Evolutionary conservation across 2,329 filamentous ascomycete species (phyloP).

Genomic region (Metarhizium album): DNA sequence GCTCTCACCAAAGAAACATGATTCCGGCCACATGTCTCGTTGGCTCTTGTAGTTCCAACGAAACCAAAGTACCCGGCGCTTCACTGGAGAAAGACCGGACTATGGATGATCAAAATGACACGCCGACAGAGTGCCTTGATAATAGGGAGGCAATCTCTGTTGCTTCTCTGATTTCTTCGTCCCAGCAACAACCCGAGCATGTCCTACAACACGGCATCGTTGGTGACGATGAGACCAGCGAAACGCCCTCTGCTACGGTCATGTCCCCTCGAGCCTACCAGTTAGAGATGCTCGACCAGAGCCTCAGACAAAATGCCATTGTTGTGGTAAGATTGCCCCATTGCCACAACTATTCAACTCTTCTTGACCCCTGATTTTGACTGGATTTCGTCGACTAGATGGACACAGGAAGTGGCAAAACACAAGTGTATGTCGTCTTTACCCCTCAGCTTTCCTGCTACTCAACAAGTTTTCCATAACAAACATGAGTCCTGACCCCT

Average conservation of each 20-base stretch:
- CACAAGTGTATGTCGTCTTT: constrained; percentile 50
- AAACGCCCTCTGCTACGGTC: constrained; percentile 9
- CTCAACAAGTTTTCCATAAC: not conserved
- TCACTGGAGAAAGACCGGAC: not conserved
- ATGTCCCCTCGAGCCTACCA: constrained; percentile 54
- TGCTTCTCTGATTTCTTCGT: constrained; percentile 6
- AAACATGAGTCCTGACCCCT: not conserved
- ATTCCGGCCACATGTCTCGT: constrained; percentile 1
- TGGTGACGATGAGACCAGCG: constrained; percentile 2
- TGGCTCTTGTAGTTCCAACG: constrained; percentile 2
- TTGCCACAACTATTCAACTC: not conserved
- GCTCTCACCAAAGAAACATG: constrained; percentile 2
- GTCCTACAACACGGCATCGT: not conserved
- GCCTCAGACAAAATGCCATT: constrained; percentile 58
- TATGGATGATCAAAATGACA: not conserved
- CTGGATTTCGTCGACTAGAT: constrained; percentile 39
- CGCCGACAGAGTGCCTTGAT: constrained; percentile 1
- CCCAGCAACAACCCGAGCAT: not conserved
- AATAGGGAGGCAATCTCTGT: constrained; percentile 11
- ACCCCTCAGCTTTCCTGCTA: not conserved
- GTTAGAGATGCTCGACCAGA: constrained; percentile 63
- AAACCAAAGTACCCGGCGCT: constrained; percentile 6
- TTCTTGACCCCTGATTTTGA: not conserved
- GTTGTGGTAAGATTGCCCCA: constrained; percentile 44
- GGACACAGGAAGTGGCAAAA: constrained; percentile 74